phyloP scores from a whole-genome alignment of 78 protist species.

The Dictyostelium firmibasis region DNA sequence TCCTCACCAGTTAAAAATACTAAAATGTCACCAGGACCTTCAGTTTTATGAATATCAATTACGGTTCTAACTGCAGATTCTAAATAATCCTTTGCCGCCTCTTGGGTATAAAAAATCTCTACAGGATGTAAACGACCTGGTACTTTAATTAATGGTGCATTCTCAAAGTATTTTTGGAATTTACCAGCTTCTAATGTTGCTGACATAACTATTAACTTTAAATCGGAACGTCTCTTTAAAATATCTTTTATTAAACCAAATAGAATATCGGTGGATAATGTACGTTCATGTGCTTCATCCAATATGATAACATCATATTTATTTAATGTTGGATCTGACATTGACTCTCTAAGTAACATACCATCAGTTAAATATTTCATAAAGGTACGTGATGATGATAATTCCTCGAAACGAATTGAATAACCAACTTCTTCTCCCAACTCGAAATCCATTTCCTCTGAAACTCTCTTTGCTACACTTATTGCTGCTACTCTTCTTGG shows the following conservation, averaged over 20 bases:
- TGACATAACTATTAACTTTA: conserved; percentile 96
- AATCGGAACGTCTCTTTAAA: conserved; percentile 83
- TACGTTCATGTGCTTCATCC: conserved; percentile 99
- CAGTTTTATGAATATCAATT: conserved; percentile 94
- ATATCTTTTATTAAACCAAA: conserved; percentile 95
- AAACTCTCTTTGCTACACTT: conserved; percentile 95
- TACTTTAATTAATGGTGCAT: conserved; percentile 89
- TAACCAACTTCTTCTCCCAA: conserved; percentile 99
- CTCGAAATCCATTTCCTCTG: conserved; percentile 98
- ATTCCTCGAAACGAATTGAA: conserved; percentile 99
- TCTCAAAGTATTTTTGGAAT: conserved; percentile 95
- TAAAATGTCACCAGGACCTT: conserved; percentile 97
- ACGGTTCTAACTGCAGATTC: conserved; percentile 97
- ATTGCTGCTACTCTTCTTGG: conserved; percentile 99
- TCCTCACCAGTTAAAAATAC: conserved; percentile 98
- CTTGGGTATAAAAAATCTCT: conserved; percentile 95
- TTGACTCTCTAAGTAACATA: conserved; percentile 99
- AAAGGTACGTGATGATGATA: conserved; percentile 87
- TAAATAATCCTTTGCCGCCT: conserved; percentile 97
- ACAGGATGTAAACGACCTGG: conserved; percentile 94
- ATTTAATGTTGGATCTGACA: conserved; percentile 95
- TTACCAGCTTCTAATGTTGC: conserved; percentile 99
- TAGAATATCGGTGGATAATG: conserved; percentile 98
- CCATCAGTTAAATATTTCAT: conserved; percentile 97
- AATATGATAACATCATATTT: conserved; percentile 93